Percentiles rank a stretch among this genome's conserved stretches.
phyloP scores from a whole-genome alignment of 169 alveolate genomes.

The Perkinsus olseni region DNA sequence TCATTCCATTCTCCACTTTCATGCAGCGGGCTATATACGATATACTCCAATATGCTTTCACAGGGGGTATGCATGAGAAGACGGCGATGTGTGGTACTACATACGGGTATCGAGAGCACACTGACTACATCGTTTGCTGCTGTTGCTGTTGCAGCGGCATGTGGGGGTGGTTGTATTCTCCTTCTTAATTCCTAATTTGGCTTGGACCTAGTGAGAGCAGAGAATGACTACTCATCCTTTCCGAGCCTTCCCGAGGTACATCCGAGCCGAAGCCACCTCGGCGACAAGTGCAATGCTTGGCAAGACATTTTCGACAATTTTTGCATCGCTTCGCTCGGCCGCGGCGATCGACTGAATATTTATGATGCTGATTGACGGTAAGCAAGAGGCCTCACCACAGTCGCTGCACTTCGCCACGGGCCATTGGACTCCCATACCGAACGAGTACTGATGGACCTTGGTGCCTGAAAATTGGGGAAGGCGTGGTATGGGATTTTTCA shows the following conservation, averaged over 20 bases:
- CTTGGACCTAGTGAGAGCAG: background rate
- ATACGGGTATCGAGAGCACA: no score
- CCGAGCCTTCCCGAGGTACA: no score
- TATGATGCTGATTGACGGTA: no score
- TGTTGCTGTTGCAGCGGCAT: no score
- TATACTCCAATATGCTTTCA: no score
- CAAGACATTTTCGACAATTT: background rate
- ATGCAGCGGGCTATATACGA: no score
- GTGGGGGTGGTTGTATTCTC: background rate
- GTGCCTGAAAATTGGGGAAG: background rate
- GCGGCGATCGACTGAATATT: background rate
- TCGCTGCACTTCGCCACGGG: background rate
- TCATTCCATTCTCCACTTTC: no score
- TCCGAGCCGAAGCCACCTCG: background rate
- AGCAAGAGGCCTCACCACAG: background rate
- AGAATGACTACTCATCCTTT: no score
- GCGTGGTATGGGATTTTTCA: background rate
- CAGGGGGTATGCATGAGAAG: no score
- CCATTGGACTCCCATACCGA: background rate
- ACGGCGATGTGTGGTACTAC: no score
- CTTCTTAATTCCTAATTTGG: background rate
- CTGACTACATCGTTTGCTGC: no score
- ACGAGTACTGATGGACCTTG: background rate
- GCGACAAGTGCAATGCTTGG: background rate
- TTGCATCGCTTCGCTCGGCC: background rate